These are phyloP conservation scores for Bipolaris sorokiniana DNA, from an alignment of 2,329 filamentous ascomycete species.

Conservation along the genomic window DNA sequence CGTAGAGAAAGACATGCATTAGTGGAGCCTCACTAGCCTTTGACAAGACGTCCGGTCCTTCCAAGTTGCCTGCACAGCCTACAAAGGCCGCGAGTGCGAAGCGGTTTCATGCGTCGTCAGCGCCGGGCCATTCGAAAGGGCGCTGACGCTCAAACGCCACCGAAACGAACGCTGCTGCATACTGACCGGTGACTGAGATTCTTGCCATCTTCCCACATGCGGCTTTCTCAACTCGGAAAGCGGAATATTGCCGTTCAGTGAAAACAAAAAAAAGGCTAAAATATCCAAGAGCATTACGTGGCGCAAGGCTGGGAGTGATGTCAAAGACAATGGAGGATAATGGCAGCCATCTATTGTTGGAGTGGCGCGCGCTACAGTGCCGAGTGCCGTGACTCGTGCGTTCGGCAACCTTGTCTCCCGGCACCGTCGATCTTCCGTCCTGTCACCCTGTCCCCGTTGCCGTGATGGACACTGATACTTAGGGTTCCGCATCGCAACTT, in stretches of 20 bases:
- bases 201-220: background rate
- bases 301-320: constrained; percentile 14
- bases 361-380: constrained; percentile 14
- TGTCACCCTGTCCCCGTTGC: constrained; percentile 3
- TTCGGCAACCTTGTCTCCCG: constrained; percentile 9
- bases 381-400: constrained; percentile 9
- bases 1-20: background rate
- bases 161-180: constrained; percentile 33
- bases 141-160: constrained; percentile 29
- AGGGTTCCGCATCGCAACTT: background rate
- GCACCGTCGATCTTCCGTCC: constrained; percentile 15
- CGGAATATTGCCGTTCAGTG: too few species aligned
- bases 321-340: constrained; percentile 7
- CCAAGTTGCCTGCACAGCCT: constrained; percentile 18
- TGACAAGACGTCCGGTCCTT: constrained; percentile 4
- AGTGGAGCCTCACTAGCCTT: constrained; percentile 8
- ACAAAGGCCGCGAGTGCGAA: constrained; percentile 24
- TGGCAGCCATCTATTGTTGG: constrained; percentile 23
- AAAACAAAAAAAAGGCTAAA: background rate
- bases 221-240: background rate
- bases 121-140: constrained; percentile 23
- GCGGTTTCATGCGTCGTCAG: constrained; percentile 47
- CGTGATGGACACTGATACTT: background rate
- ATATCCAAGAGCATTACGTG: constrained; percentile 2
- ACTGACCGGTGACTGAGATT: constrained; percentile 1